Percentiles rank a stretch among this genome's conserved stretches.
Evolutionary conservation across 257 asterid species (phyloP).

Genomic region (Lithospermum erythrorhizon): DNA sequence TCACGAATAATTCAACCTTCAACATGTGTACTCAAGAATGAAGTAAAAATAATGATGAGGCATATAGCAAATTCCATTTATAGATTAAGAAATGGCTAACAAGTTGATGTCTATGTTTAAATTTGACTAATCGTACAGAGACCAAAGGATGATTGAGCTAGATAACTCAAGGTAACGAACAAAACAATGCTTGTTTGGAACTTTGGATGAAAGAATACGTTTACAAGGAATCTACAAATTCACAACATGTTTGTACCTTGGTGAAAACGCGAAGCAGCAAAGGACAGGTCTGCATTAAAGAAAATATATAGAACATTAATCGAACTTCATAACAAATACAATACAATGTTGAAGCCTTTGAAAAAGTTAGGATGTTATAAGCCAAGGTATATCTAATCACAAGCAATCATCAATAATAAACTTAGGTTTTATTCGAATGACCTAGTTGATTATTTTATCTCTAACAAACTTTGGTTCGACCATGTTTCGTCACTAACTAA

Average conservation of each 20-base stretch:
- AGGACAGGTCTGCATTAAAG: conserved; percentile 57
- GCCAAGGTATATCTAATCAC: background rate
- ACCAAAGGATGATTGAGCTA: too few relatives aligned
- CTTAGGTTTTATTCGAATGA: too few relatives aligned
- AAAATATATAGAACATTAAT: conserved; percentile 8
- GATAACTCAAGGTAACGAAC: background rate
- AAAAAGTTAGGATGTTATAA: background rate
- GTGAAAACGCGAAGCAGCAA: conserved; percentile 81
- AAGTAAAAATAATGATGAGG: background rate
- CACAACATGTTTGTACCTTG: conserved; percentile 32
- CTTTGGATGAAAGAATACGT: background rate
- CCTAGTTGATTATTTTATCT: too few relatives aligned
- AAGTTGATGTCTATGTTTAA: too few relatives aligned
- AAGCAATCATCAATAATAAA: background rate
- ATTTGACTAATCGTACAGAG: too few relatives aligned
- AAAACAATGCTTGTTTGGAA: background rate
- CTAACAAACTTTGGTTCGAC: too few relatives aligned
- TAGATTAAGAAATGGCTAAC: too few relatives aligned
- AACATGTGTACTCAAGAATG: background rate
- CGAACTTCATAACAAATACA: background rate
- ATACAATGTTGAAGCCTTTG: conserved; percentile 2
- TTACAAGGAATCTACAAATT: background rate
- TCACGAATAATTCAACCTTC: background rate
- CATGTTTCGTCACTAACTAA: too few relatives aligned
- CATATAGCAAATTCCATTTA: background rate